Evolutionary conservation across 306 rosid species (phyloP).

Genomic region (Lathyrus tuberosus): DNA sequence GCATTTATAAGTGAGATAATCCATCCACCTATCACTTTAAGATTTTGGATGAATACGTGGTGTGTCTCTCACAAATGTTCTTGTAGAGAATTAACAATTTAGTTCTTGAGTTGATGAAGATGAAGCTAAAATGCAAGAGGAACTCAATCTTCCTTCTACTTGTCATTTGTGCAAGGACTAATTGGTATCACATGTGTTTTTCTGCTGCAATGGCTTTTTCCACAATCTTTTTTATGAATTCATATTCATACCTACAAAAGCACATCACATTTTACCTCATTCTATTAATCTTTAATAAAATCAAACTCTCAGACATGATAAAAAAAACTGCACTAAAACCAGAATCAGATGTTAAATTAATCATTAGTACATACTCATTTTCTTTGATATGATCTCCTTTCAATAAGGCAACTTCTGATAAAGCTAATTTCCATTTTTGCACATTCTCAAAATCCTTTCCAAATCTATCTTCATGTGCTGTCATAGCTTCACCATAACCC

Average conservation of each 20-base stretch:
- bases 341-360: too few relatives aligned
- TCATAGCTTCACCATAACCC: constrained; percentile 5
- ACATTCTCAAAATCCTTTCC: neutral
- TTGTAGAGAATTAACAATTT: too few relatives aligned
- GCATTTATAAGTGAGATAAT: too few relatives aligned
- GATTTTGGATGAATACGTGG: too few relatives aligned
- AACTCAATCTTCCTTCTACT: too few relatives aligned
- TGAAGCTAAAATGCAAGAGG: too few relatives aligned
- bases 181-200: neutral
- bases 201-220: constrained; percentile 15
- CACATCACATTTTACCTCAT: neutral
- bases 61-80: too few relatives aligned
- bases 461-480: neutral
- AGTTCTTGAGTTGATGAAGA: too few relatives aligned
- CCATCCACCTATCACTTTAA: too few relatives aligned
- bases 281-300: too few relatives aligned
- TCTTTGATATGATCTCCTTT: neutral
- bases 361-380: neutral
- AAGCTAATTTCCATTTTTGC: constrained; percentile 22
- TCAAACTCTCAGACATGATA: too few relatives aligned
- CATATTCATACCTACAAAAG: constrained; percentile 31
- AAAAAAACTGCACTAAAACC: neutral
- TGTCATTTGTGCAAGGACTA: too few relatives aligned
- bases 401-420: constrained; percentile 10
- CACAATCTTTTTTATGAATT: constrained; percentile 7